These are phyloP conservation scores for Tilletia walkeri DNA, from an alignment of 1,284 basidiomycete genomes.

Conservation along the genomic window DNA sequence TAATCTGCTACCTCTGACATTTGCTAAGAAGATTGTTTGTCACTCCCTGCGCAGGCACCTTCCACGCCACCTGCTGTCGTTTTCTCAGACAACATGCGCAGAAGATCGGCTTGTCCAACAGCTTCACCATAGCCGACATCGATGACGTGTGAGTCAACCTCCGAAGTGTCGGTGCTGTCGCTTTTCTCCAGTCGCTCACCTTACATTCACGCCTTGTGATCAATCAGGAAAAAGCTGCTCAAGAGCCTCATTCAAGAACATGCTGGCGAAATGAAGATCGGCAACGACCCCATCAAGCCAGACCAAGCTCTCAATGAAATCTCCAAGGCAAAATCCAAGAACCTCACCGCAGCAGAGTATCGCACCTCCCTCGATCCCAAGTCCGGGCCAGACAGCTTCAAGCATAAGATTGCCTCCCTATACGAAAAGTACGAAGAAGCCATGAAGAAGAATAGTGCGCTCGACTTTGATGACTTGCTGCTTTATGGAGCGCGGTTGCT, in stretches of 20 bases:
- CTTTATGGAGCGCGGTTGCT: conserved; percentile 70
- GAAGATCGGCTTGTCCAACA: conserved; percentile 66
- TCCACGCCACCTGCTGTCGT: conserved; percentile 74
- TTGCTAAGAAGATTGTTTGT: background rate
- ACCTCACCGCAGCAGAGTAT: conserved; percentile 61
- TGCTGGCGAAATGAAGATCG: conserved; percentile 60
- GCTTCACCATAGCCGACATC: conserved; percentile 79
- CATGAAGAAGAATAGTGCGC: conserved; percentile 67
- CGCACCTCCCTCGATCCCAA: conserved; percentile 9
- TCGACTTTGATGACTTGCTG: conserved; percentile 88
- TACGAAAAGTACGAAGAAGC: conserved; percentile 71
- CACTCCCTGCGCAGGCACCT: conserved; percentile 65
- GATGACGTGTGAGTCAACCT: conserved; percentile 61
- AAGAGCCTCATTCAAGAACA: conserved; percentile 64
- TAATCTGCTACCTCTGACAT: background rate
- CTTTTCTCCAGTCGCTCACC: too few species aligned
- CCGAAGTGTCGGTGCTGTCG: too few species aligned
- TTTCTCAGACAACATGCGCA: conserved; percentile 70
- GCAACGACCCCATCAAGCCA: conserved; percentile 66
- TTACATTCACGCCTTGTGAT: too few species aligned
- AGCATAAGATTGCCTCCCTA: conserved; percentile 54
- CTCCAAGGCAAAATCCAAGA: conserved; percentile 77
- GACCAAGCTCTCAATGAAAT: conserved; percentile 66
- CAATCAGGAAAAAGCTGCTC: conserved; percentile 68
- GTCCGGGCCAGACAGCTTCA: background rate